Evolutionary conservation across 2,329 filamentous ascomycete genomes (phyloP).

Genomic region (Apiospora koreana): DNA sequence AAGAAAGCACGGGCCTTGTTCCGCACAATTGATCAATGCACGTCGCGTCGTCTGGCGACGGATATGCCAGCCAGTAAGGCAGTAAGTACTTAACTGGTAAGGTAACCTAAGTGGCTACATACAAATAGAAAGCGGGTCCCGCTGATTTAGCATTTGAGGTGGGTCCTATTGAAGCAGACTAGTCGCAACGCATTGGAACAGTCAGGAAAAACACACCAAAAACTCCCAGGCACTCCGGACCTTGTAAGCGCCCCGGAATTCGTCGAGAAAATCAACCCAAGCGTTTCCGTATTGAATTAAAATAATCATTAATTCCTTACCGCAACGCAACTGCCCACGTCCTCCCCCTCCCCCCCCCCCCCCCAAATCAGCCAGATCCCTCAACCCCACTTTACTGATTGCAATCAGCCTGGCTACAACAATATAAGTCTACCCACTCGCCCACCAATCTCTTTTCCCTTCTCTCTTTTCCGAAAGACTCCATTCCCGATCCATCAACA

Average conservation of each 20-base stretch:
- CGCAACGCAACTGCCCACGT: constrained; percentile 10
- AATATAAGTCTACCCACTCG: constrained; percentile 22
- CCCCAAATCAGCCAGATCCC: constrained; percentile 18
- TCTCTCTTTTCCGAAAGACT: constrained; percentile 22
- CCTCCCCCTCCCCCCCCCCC: constrained; percentile 11
- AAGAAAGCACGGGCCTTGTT: background rate
- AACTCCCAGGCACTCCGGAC: background rate
- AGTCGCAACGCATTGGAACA: no score
- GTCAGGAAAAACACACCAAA: background rate
- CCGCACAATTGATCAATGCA: no score
- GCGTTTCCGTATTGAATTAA: constrained; percentile 7
- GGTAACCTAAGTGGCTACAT: no score
- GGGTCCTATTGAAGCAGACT: background rate
- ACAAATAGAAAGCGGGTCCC: constrained; percentile 3
- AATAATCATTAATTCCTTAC: constrained; percentile 1
- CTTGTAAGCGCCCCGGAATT: constrained; percentile 6
- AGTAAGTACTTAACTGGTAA: no score
- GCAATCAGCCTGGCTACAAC: background rate
- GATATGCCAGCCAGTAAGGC: no score
- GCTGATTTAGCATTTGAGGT: background rate
- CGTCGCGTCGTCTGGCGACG: no score
- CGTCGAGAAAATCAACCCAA: background rate
- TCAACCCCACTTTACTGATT: constrained; percentile 8
- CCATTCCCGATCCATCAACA: constrained; percentile 11
- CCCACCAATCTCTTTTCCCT: constrained; percentile 21